Percentiles rank a stretch among this genome's conserved stretches.
Conservation (phyloP, 2,329 filamentous ascomycete genomes). For the Phymatotrichopsis omnivora region DNA sequence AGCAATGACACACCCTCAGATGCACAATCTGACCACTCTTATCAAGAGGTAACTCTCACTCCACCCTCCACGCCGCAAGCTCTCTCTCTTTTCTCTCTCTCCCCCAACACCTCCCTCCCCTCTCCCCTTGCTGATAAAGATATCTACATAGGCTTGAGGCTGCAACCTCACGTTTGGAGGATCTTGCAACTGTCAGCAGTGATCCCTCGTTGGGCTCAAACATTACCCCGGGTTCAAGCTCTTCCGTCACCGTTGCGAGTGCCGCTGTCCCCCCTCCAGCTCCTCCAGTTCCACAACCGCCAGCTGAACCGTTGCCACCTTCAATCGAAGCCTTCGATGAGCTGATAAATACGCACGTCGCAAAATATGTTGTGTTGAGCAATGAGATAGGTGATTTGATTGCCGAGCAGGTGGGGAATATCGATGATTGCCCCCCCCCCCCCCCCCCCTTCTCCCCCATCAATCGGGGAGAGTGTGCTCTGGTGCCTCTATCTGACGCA, state of each 20-base stretch:
- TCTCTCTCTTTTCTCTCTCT: conserved; percentile 6
- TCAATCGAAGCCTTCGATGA: conserved; percentile 81
- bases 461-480: too few relatives aligned
- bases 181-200: conserved; percentile 61
- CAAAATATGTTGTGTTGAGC: conserved; percentile 68
- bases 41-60: conserved; percentile 69
- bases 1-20: too few relatives aligned
- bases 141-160: conserved; percentile 70
- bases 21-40: conserved; percentile 93
- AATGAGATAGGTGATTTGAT: conserved; percentile 66
- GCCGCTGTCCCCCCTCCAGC: conserved; percentile 37
- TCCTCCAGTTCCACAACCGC: conserved; percentile 32
- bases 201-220: conserved; percentile 32
- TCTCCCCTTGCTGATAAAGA: conserved; percentile 5
- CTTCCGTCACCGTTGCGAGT: neutral
- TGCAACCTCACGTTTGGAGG: conserved; percentile 88
- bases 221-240: conserved; percentile 35
- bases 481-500: too few relatives aligned
- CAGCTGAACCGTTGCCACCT: conserved; percentile 50
- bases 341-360: conserved; percentile 63
- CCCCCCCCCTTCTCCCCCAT: too few relatives aligned
- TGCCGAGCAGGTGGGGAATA: conserved; percentile 63
- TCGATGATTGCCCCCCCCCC: too few relatives aligned
- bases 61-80: neutral
- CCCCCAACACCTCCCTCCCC: conserved; percentile 5